Evolutionary conservation across 1,139 yeast species (phyloP).

Genomic region (Lodderomyces beijingensis): DNA sequence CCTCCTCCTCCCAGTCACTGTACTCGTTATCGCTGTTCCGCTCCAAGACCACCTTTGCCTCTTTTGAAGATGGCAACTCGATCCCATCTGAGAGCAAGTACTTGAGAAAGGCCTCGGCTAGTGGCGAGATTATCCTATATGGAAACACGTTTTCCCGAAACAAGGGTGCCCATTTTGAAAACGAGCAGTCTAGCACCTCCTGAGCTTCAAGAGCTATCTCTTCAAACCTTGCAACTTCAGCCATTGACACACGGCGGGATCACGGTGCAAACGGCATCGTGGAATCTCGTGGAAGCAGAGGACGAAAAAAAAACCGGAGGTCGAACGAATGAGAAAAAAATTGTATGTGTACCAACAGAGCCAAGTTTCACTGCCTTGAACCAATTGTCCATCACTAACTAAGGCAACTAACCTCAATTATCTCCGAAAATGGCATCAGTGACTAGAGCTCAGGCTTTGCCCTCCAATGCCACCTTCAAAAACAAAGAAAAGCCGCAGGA

Average conservation of each 20-base stretch:
- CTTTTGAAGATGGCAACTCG: slow-evolving; percentile 43
- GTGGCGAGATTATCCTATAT: slow-evolving; percentile 54
- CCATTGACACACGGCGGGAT: too few relatives aligned
- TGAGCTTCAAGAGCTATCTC: slow-evolving; percentile 36
- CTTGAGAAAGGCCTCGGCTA: slow-evolving; percentile 63
- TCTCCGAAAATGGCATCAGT: slow-evolving; percentile 13
- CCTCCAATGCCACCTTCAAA: slow-evolving; percentile 85
- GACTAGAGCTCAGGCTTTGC: slow-evolving; percentile 28
- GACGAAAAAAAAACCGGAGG: background rate
- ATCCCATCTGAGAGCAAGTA: slow-evolving; percentile 80
- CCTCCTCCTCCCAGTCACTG: slow-evolving; percentile 58
- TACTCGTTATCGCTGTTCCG: slow-evolving; percentile 58
- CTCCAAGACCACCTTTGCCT: slow-evolving; percentile 17
- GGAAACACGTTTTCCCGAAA: slow-evolving; percentile 51
- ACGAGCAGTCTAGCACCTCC: slow-evolving; percentile 65
- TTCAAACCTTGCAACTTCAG: slow-evolving; percentile 22
- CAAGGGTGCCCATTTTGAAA: slow-evolving; percentile 65
- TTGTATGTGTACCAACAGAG: too few relatives aligned
- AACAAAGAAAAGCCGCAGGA: slow-evolving; percentile 97
- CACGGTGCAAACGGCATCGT: too few relatives aligned
- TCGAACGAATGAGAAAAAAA: background rate
- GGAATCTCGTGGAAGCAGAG: background rate
- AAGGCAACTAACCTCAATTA: background rate
- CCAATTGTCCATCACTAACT: background rate
- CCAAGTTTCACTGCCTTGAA: background rate